Percentiles rank a stretch among this genome's conserved stretches.
phyloP scores from a whole-genome alignment of 2,329 filamentous ascomycete genomes.

The Trichoderma simmonsii region DNA sequence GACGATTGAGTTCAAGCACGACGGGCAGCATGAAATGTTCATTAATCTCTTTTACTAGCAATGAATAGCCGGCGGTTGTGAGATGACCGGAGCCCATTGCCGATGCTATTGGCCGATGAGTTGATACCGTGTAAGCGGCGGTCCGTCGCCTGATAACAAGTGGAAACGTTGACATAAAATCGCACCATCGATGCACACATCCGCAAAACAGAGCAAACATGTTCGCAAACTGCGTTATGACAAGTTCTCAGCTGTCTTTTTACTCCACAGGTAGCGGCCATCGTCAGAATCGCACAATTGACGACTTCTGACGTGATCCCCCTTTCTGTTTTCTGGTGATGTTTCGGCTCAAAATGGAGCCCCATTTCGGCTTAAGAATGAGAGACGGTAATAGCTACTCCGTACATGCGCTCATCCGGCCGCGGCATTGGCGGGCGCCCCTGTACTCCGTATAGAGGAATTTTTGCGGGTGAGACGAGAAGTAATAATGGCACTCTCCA shows the following conservation, averaged over 20 bases:
- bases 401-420: not conserved
- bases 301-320: slow-evolving; percentile 1
- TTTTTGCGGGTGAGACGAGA: not conserved
- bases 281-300: slow-evolving; percentile 10
- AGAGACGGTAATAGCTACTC: not conserved
- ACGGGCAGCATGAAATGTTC: not conserved
- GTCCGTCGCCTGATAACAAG: not conserved
- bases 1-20: not conserved
- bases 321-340: slow-evolving; percentile 5
- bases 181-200: not conserved
- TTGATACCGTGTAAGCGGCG: not conserved
- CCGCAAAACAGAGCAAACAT: not conserved
- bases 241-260: not conserved
- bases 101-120: not conserved
- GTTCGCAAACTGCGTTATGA: not conserved
- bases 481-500: not conserved
- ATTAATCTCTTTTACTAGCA: not conserved
- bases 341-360: slow-evolving; percentile 15
- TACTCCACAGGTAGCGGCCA: not conserved
- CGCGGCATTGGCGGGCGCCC: not conserved
- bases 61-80: not conserved
- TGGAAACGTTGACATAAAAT: slow-evolving; percentile 15
- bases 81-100: not conserved
- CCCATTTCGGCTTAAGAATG: slow-evolving; percentile 12
- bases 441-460: not conserved